Base-by-base conservation (phyloP, 345 rosid species). In the Erysimum cheiranthoides region DNA sequence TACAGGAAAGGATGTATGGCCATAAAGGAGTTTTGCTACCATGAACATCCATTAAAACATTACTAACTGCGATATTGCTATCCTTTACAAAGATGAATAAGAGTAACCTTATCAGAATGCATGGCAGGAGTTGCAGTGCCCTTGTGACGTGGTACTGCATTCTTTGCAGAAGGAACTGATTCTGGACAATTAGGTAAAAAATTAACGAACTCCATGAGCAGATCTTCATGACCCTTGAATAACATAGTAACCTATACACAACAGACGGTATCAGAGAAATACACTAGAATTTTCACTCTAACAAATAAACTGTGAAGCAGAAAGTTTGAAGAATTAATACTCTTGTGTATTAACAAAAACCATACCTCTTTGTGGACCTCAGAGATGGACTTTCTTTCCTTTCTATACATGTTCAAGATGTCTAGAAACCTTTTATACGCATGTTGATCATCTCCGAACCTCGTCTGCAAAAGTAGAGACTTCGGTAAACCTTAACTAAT, bases 401-500 rank as follows among this genome's bases (percentile, higher is more conserved):
- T 89, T 77, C 93, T 78, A 64, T 92, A 92, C 93, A 92, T 79
- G 82, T 90, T 88, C 79, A 95, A 82, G 83, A 92, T 88, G 86
- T 90, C 97, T 70, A 92, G 83, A 79, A 95, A 95, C 60, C 90
- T 89, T 75, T 88, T 90, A 81, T 90, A 95, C 38, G 93, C 97
- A 79, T 75, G 89, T 82, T 90, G 93, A 73, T 92, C 97, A 43
- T 84, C 86, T 74, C 89, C 93, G 66, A 95, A 90, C 61, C 97
- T 90, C 57, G 87, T 85, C 99, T 95, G 87, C 68, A 83, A 50
- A 67, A 53, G 53, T 43, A 76, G 67, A 71, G 49, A 38, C 25
- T 21, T 50, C 56, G 65, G 52, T 35, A 53, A 76, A 62, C 66
- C 61, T 47, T 57, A 30, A 64, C 14, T 36, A 66, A 42, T 40